Evolutionary conservation across 2,329 filamentous ascomycete species (phyloP).

Genomic region (Stagonosporopsis rhizophila): DNA sequence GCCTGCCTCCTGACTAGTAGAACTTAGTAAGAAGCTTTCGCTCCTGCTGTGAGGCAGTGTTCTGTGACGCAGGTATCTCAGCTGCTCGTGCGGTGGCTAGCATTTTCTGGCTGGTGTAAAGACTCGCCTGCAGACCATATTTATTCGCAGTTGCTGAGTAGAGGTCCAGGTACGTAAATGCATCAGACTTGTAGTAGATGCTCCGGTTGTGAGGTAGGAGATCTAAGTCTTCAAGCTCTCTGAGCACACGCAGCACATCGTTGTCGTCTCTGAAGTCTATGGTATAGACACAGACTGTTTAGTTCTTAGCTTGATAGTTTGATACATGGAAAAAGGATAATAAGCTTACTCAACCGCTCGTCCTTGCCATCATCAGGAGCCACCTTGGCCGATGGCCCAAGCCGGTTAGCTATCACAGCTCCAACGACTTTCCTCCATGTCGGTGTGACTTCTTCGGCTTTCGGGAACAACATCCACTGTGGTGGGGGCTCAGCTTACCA

Average conservation of each 20-base stretch:
- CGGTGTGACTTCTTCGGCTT: conserved; percentile 61
- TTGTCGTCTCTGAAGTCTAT: conserved; percentile 71
- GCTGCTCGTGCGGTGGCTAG: conserved; percentile 24
- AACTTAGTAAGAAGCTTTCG: conserved; percentile 11
- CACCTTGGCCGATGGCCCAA: conserved; percentile 78
- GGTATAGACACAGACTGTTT: conserved; percentile 72
- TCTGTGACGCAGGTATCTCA: conserved; percentile 11
- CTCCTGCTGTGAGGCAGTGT: conserved; percentile 14
- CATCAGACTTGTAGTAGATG: conserved; percentile 82
- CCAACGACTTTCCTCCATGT: conserved; percentile 72
- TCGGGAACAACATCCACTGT: conserved; percentile 78
- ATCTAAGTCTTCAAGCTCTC: conserved; percentile 61
- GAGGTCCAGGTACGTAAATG: conserved; percentile 57
- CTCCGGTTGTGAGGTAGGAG: conserved; percentile 59
- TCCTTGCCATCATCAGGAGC: conserved; percentile 60
- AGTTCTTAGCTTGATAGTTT: neutral
- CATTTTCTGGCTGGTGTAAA: conserved; percentile 53
- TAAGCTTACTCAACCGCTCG: conserved; percentile 57
- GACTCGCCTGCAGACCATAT: conserved; percentile 53
- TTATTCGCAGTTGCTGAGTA: conserved; percentile 44
- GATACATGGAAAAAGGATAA: neutral
- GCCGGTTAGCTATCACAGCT: conserved; percentile 70
- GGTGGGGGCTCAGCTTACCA: neutral
- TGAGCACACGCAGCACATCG: conserved; percentile 74
- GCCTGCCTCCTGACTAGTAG: neutral